Conservation (phyloP, 1,284 basidiomycete species). For the Chondrostereum purpureum region DNA sequence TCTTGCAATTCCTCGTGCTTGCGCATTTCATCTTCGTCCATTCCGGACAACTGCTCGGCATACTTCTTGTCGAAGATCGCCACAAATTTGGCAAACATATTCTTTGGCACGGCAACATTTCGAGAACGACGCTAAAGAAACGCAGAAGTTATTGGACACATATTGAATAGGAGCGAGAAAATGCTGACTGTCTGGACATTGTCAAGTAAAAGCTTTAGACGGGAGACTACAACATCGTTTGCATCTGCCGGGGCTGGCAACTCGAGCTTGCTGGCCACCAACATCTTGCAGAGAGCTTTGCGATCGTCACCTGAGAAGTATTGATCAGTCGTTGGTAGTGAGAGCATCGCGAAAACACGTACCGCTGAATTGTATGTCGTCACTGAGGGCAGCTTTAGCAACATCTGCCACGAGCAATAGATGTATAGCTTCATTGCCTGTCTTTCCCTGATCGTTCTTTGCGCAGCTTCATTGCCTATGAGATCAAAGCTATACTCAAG, state of each 20-base stretch:
- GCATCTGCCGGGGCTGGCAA: slow-evolving; percentile 55
- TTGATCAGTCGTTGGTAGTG: not conserved
- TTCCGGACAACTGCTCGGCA: slow-evolving; percentile 60
- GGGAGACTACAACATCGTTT: slow-evolving; percentile 63
- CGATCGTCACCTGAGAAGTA: slow-evolving; percentile 58
- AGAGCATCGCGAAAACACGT: slow-evolving; percentile 12
- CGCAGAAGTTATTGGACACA: slow-evolving; percentile 1
- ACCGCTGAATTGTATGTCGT: slow-evolving; percentile 39
- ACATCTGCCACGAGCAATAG: slow-evolving; percentile 68
- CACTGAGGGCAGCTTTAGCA: slow-evolving; percentile 43
- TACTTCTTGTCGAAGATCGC: slow-evolving; percentile 63
- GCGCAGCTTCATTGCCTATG: not conserved
- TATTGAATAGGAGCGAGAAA: slow-evolving; percentile 2
- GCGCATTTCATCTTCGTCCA: slow-evolving; percentile 67
- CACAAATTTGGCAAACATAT: slow-evolving; percentile 77
- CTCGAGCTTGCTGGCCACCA: slow-evolving; percentile 70
- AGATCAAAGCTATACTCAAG: not conserved
- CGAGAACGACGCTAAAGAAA: slow-evolving; percentile 70
- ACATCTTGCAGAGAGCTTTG: slow-evolving; percentile 68
- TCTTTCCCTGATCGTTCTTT: slow-evolving; percentile 7
- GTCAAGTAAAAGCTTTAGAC: slow-evolving; percentile 57
- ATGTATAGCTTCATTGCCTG: slow-evolving; percentile 49
- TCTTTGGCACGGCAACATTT: slow-evolving; percentile 67
- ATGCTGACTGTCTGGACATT: slow-evolving; percentile 53
- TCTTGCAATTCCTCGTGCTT: slow-evolving; percentile 51